A percentile compares a stretch with the other conserved stretches of the same genome.
Conservation (phyloP, 1,284 basidiomycete genomes). For the Macrocystidia cucumis region DNA sequence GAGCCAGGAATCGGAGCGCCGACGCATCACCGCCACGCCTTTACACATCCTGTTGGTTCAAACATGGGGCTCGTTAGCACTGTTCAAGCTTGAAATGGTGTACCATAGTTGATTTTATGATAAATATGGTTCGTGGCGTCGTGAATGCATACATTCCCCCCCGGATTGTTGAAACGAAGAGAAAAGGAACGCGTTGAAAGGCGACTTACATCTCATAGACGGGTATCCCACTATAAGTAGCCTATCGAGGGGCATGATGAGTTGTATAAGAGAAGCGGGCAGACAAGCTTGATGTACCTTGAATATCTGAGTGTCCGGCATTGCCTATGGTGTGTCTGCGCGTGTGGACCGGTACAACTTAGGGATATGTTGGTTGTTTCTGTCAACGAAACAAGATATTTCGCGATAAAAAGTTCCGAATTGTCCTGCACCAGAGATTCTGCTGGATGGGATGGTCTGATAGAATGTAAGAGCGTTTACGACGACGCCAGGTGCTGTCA, state of each 20-base stretch:
- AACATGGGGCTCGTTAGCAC: too few species aligned
- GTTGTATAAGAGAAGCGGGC: constrained; percentile 11
- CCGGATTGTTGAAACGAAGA: too few species aligned
- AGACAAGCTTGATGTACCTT: constrained; percentile 38
- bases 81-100: too few species aligned
- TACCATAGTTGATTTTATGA: too few species aligned
- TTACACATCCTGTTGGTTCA: constrained; percentile 78
- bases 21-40: constrained; percentile 94
- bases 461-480: too few species aligned
- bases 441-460: not conserved
- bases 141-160: too few species aligned
- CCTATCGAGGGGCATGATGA: constrained; percentile 33
- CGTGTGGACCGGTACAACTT: too few species aligned
- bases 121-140: too few species aligned
- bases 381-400: too few species aligned
- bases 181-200: constrained; percentile 25
- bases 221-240: constrained; percentile 83
- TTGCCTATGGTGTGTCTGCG: constrained; percentile 16
- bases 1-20: constrained; percentile 92
- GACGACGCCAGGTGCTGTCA: too few species aligned
- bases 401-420: too few species aligned
- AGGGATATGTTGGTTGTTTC: constrained; percentile 4
- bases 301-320: constrained; percentile 79
- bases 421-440: not conserved
- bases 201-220: constrained; percentile 78